A percentile compares a stretch with the other conserved stretches of the same genome.
phyloP scores from a whole-genome alignment of 2,329 filamentous ascomycete species.

The Cytospora chrysosperma region DNA sequence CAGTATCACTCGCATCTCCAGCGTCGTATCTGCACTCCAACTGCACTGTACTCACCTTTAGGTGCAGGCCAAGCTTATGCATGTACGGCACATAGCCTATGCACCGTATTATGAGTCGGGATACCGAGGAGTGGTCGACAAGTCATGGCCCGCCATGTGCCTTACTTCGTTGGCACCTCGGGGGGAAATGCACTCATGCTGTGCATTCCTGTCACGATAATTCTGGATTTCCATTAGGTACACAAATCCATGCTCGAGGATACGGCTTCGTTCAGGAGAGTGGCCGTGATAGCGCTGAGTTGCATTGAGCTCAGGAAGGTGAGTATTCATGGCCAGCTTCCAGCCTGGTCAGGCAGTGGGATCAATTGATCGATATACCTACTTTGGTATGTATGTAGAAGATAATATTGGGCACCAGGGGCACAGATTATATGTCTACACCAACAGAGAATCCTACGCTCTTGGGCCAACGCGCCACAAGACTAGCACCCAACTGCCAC shows the following conservation, averaged over 20 bases:
- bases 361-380: too few species aligned
- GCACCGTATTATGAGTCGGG: background rate
- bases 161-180: constrained; percentile 13
- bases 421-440: background rate
- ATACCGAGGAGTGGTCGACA: constrained; percentile 11
- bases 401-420: background rate
- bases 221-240: constrained; percentile 3
- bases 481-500: constrained; percentile 9
- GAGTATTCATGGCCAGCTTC: too few species aligned
- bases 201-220: constrained; percentile 12
- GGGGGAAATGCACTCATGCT: constrained; percentile 20
- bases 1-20: constrained; percentile 1
- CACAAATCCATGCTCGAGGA: constrained; percentile 8
- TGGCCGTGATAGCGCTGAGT: background rate
- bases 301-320: background rate
- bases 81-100: background rate
- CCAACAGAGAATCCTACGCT: constrained; percentile 8
- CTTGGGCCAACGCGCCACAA: constrained; percentile 1
- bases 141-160: constrained; percentile 18
- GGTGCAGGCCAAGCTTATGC: constrained; percentile 5
- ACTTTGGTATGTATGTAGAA: too few species aligned
- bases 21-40: constrained; percentile 10
- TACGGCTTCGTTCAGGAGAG: background rate
- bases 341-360: background rate
- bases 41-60: constrained; percentile 4